Evolutionary conservation across 345 rosid species (phyloP), one percentile per base, ranked within the genome.

Genomic region (Acer campestre): DNA sequence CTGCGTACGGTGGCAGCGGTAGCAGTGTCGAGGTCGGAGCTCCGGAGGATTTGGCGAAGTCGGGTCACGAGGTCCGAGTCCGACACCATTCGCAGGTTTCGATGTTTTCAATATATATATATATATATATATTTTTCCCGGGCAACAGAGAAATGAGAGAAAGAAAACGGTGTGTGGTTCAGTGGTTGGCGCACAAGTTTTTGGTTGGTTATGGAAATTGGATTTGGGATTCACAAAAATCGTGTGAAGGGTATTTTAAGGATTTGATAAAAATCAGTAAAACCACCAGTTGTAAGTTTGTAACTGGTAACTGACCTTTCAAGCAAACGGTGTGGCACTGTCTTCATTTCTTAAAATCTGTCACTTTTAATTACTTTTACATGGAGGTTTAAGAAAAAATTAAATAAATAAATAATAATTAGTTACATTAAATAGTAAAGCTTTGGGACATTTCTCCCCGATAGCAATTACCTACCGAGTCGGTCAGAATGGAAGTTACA

Each of bases 21-120:
- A 72, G 97, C 83, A 68, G 86, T 93, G 38, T 93, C 83, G 0
- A 93, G 93, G 97, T 94, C 95, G 73, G 97, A 89, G 58, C 71
- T 78, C 64, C 78, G 74, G 66, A 94, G 93, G 63, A 93, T 84
- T 65, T 94, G 91, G 72, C 87, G 89, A 80, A 94, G 97, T 46
- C 93, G 94, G 77, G 79, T 77, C 81, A 80, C 89, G 40, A 93
- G 88, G 78, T 93, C 98, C 68, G 85, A 75, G 72, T 94, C 98
- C 67, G 93, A 85, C 16, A 86, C 92, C 97, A 91, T 90, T 74
- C 71, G 78, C 56, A 7, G 46, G 67, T 51, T 71, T 76, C 17
- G 22, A 49, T 58, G 40, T 35, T 25, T 74, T 20, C 10, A 16
- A 72, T 68, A 35, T 4, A 35, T 35, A 35, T 35, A 35, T 35